A percentile compares a stretch with the other conserved stretches of the same genome.
Conservation (phyloP, 495 filamentous ascomycete species). For the Lasiosphaeris hirsuta region DNA sequence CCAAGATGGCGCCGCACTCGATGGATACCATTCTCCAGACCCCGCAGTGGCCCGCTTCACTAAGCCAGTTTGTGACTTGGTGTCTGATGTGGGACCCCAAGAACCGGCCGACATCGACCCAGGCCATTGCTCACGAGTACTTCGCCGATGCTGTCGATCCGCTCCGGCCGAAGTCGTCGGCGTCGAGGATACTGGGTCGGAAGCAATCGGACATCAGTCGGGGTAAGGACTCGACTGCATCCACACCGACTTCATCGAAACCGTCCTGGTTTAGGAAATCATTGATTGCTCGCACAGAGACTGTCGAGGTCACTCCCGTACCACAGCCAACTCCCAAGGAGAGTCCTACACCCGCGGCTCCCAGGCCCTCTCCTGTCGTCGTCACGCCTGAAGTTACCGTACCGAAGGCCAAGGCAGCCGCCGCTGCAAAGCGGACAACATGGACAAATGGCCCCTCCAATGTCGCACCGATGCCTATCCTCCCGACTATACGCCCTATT, state of each 20-base stretch:
- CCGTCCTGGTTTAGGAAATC: conserved; percentile 96
- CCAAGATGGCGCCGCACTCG: conserved; percentile 97
- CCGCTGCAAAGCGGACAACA: conserved; percentile 69
- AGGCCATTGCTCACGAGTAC: conserved; percentile 91
- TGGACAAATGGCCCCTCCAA: conserved; percentile 79
- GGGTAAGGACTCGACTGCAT: conserved; percentile 65
- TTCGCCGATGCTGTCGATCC: conserved; percentile 96
- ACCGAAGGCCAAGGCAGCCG: conserved; percentile 57
- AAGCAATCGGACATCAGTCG: conserved; percentile 77
- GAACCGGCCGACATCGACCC: conserved; percentile 85
- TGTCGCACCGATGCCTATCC: conserved; percentile 93
- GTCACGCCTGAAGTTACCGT: conserved; percentile 47
- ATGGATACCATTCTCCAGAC: conserved; percentile 91
- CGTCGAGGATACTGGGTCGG: conserved; percentile 75
- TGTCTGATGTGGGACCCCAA: conserved; percentile 99
- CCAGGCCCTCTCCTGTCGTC: conserved; percentile 51
- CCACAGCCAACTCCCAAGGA: conserved; percentile 12
- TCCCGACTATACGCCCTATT: conserved; percentile 92
- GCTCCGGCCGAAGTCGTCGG: conserved; percentile 83
- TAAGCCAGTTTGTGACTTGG: conserved; percentile 94
- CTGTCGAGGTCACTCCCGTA: conserved; percentile 34
- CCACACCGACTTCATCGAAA: conserved; percentile 67
- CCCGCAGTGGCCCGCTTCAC: conserved; percentile 86
- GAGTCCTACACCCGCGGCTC: conserved; percentile 4
- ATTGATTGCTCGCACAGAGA: conserved; percentile 64